Base-by-base conservation (phyloP, 2,329 filamentous ascomycete genomes). In the Cryphonectria parasitica region DNA sequence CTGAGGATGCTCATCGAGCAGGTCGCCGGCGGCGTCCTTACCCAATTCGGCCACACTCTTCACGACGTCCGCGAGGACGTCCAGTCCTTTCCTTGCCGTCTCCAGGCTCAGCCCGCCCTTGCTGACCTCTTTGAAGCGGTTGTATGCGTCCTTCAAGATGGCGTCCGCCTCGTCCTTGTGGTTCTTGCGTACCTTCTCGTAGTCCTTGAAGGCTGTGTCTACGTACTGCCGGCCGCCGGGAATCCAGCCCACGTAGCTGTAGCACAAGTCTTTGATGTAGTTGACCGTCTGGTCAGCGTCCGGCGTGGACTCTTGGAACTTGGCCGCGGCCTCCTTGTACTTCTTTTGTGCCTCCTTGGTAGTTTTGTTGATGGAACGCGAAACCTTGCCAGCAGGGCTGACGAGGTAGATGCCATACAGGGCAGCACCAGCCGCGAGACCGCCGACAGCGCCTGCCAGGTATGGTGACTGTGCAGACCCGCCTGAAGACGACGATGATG, bases 1-100 rank as follows among this genome's bases (percentile, higher is more conserved):
- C 75, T 91, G 80, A 0, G 92, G 92, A 77, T 94, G 91, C 77
- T 93, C 92, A 76, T 93, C 86, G 66, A 94, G 79, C 58, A 94
- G 87, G 73, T 93, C 88, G 34, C 83, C 80, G 0, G 88, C 82
- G 1, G 89, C 88, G 74, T 92, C 90, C 7, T 85, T 87, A 0
- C 90, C 87, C 2, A 94, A 83, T 61, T 84, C 84, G 22, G 85
- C 86, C 19, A 94, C 80, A 73, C 88, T 85, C 75, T 84, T 84
- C 31, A 89, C 81, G 25, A 91, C 82, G 71, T 91, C 89, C 43
- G 89, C 83, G 6, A 94, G 80, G 13, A 91, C 84, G 2, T 89
- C 84, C 81, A 88, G 91, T 0, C 87, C 86, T 78, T 89, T 85
- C 28, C 84, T 82, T 0, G 89, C 89, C 0, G 89, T 88, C 69